These are phyloP conservation scores for Suillus plorans DNA, from an alignment of 768 basidiomycete genomes.

Conservation along the genomic window DNA sequence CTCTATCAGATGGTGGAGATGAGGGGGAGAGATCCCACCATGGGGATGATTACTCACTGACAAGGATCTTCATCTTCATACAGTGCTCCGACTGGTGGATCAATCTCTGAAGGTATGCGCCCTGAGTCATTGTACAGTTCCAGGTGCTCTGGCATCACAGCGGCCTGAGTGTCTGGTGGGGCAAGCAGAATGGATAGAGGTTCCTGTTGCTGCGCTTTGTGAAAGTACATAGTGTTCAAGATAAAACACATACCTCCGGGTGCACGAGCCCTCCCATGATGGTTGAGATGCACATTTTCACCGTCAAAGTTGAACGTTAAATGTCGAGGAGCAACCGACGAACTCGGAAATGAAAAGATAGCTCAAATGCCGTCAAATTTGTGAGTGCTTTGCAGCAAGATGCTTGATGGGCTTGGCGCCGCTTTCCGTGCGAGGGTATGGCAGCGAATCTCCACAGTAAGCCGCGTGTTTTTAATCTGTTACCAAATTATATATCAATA, in stretches of 20 bases:
- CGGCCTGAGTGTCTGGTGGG: not conserved
- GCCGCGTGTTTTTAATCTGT: conserved; percentile 18
- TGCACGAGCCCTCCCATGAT: not conserved
- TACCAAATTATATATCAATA: conserved; percentile 12
- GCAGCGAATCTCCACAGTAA: not conserved
- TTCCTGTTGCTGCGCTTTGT: not conserved
- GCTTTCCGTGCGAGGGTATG: not conserved
- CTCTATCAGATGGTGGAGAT: not conserved
- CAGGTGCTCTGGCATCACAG: not conserved
- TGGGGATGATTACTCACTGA: not conserved
- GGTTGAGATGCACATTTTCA: not conserved
- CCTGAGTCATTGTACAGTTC: not conserved
- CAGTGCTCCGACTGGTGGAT: not conserved
- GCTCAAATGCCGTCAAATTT: conserved; percentile 10
- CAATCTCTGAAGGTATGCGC: not conserved
- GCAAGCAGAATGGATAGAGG: not conserved
- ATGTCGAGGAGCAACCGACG: conserved; percentile 2
- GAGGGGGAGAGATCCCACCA: not conserved
- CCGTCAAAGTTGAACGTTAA: not conserved
- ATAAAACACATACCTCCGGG: not conserved
- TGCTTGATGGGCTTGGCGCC: not conserved
- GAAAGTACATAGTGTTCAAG: not conserved
- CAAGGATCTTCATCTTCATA: not conserved
- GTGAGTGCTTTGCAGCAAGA: not conserved
- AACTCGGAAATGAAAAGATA: conserved; percentile 2